Evolutionary conservation across 75 land plant genomes (phyloP).

Genomic region (Sequoiadendron giganteum): DNA sequence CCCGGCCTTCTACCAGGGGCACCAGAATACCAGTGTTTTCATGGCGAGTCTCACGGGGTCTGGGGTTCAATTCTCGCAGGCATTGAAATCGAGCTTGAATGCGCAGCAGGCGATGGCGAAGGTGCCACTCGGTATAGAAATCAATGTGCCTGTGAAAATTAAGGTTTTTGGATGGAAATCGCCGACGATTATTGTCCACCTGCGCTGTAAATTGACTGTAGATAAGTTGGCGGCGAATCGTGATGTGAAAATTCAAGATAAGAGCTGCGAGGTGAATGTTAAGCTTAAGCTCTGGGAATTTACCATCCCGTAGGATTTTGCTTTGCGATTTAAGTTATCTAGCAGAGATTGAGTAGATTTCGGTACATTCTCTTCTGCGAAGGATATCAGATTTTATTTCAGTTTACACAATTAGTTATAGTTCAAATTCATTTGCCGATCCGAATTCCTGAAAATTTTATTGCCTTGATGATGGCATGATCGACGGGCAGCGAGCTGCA

Average conservation of each 20-base stretch:
- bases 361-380: too few species aligned
- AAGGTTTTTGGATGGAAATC: conserved; percentile 37
- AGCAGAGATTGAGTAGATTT: too few species aligned
- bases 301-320: not conserved
- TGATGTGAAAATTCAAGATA: not conserved
- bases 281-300: not conserved
- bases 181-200: conserved; percentile 42
- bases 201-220: conserved; percentile 37
- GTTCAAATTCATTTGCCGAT: too few species aligned
- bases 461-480: too few species aligned
- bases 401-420: too few species aligned
- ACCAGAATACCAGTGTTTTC: conserved; percentile 59
- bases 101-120: conserved; percentile 11
- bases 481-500: too few species aligned
- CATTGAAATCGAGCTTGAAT: conserved; percentile 8
- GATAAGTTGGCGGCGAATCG: conserved; percentile 23
- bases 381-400: too few species aligned
- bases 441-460: too few species aligned
- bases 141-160: conserved; percentile 37
- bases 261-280: not conserved
- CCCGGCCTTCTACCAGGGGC: conserved; percentile 66
- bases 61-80: conserved; percentile 16
- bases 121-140: conserved; percentile 34
- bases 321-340: too few species aligned
- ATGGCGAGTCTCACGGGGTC: conserved; percentile 23